A percentile compares a stretch with the other conserved stretches of the same genome.
Conservation (phyloP, 108 stramenopile genomes). For the Skeletonema grethae region DNA sequence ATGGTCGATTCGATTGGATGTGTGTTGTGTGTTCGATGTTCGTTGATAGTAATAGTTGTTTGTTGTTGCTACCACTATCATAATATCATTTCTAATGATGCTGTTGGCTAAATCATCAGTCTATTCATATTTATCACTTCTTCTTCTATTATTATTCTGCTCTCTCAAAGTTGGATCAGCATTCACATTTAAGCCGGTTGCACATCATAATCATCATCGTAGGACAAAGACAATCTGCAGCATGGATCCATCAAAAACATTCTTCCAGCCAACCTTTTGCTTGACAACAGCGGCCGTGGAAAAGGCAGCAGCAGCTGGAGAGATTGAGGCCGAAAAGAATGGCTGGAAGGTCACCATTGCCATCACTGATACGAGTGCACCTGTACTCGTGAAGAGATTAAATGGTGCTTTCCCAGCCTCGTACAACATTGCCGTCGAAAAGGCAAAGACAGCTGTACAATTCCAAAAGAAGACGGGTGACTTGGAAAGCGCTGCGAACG, state of each 20-base stretch:
- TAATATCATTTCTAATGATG: background rate
- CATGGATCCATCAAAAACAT: slow-evolving; percentile 1
- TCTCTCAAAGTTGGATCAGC: background rate
- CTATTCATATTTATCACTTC: background rate
- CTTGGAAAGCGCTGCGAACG: slow-evolving; percentile 37
- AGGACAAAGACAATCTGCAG: background rate
- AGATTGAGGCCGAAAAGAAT: slow-evolving; percentile 29
- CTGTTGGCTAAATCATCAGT: background rate
- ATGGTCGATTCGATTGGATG: no score
- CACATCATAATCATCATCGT: background rate
- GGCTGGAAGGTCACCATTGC: slow-evolving; percentile 52
- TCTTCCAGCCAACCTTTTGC: slow-evolving; percentile 20
- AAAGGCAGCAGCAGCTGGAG: slow-evolving; percentile 37
- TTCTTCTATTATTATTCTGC: background rate
- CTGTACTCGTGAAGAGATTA: slow-evolving; percentile 34
- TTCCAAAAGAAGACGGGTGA: slow-evolving; percentile 43
- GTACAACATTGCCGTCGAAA: slow-evolving; percentile 45
- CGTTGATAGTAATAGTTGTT: no score
- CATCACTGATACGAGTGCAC: slow-evolving; percentile 46
- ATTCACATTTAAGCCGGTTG: background rate
- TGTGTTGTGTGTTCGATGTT: no score
- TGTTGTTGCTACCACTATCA: no score
- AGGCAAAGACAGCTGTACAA: slow-evolving; percentile 50
- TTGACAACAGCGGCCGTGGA: slow-evolving; percentile 34
- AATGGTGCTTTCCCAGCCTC: slow-evolving; percentile 51